phyloP scores from a whole-genome alignment of 2,329 filamentous ascomycete species.

The Metarhizium guizhouense region DNA sequence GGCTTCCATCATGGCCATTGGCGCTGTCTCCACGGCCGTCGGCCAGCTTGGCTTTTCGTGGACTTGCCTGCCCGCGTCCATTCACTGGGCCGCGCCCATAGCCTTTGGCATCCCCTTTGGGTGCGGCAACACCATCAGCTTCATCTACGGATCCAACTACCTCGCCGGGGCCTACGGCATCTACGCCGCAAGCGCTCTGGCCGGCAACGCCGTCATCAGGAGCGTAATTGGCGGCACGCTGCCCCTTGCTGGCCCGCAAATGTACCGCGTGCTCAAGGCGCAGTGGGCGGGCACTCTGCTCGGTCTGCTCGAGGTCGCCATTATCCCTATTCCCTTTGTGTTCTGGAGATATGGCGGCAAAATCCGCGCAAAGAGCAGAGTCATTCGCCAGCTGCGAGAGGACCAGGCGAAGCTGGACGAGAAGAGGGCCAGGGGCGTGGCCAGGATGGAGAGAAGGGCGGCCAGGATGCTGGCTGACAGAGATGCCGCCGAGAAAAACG shows the following conservation, averaged over 20 bases:
- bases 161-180: constrained; percentile 71
- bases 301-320: constrained; percentile 60
- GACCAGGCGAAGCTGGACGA: constrained; percentile 30
- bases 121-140: constrained; percentile 64
- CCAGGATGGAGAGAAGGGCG: constrained; percentile 8
- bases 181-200: constrained; percentile 72
- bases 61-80: constrained; percentile 68
- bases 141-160: constrained; percentile 79
- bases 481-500: too few species aligned
- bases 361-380: constrained; percentile 42
- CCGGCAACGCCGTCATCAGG: constrained; percentile 68
- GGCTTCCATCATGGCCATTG: constrained; percentile 71
- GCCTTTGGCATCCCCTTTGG: constrained; percentile 74
- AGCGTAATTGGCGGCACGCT: constrained; percentile 68
- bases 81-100: constrained; percentile 77
- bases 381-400: constrained; percentile 35
- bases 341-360: constrained; percentile 58
- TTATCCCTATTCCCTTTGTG: constrained; percentile 72
- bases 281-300: constrained; percentile 75
- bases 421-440: constrained; percentile 22
- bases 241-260: constrained; percentile 62
- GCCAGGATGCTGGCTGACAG: background rate
- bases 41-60: constrained; percentile 84
- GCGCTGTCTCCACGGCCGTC: constrained; percentile 61
- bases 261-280: constrained; percentile 62